Evolutionary conservation across 1,284 basidiomycete species (phyloP).

Genomic region (Entoloma clypeatum): DNA sequence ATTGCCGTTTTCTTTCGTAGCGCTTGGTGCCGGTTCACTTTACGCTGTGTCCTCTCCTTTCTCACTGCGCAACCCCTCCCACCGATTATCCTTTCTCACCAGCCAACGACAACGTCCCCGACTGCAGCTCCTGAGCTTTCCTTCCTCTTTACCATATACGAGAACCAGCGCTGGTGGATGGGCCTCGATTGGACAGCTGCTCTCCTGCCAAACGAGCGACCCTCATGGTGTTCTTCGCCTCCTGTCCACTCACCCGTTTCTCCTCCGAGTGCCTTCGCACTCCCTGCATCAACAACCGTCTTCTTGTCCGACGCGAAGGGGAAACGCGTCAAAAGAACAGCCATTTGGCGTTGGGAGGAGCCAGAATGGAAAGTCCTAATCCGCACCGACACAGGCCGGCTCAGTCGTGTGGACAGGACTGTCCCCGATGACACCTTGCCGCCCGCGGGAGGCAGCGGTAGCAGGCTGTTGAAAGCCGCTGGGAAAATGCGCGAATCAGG

Average conservation of each 20-base stretch:
- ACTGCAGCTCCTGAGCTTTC: slow-evolving; percentile 48
- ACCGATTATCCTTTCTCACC: slow-evolving; percentile 33
- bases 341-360: slow-evolving; percentile 85
- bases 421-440: slow-evolving; percentile 50
- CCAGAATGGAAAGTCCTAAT: slow-evolving; percentile 81
- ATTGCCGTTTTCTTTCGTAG: slow-evolving; percentile 56
- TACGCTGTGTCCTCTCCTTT: slow-evolving; percentile 45
- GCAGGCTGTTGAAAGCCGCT: slow-evolving; percentile 45
- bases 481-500: slow-evolving; percentile 43
- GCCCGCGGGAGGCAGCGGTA: slow-evolving; percentile 20
- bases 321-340: slow-evolving; percentile 61
- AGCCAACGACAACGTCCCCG: slow-evolving; percentile 33
- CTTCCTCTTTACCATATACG: slow-evolving; percentile 85
- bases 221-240: slow-evolving; percentile 74
- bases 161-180: slow-evolving; percentile 96
- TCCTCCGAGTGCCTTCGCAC: slow-evolving; percentile 62
- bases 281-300: slow-evolving; percentile 52
- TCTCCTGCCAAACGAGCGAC: slow-evolving; percentile 84
- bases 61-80: slow-evolving; percentile 54
- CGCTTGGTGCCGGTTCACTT: slow-evolving; percentile 61
- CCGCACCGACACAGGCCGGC: slow-evolving; percentile 46
- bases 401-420: slow-evolving; percentile 55
- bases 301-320: slow-evolving; percentile 48
- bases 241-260: slow-evolving; percentile 50
- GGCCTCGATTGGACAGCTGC: slow-evolving; percentile 92